Conservation (phyloP, 805 yeast genomes). For the Myxozyma melibiosi region DNA sequence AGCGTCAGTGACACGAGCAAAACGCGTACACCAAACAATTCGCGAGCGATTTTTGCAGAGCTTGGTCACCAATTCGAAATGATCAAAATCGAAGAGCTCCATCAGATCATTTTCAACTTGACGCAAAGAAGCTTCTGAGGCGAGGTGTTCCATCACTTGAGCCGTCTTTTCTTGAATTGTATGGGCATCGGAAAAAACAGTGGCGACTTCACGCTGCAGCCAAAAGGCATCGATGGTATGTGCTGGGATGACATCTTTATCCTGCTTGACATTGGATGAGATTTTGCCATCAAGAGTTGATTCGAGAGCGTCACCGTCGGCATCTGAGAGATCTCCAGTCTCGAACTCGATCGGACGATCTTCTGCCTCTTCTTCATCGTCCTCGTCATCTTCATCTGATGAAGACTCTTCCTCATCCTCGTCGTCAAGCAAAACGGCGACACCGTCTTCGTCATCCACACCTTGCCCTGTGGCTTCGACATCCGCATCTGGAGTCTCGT, state of each 20-base stretch:
- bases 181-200: conserved; percentile 46
- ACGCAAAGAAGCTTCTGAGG: conserved; percentile 45
- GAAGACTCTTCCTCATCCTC: conserved; percentile 42
- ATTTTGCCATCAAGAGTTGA: not conserved
- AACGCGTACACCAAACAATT: conserved; percentile 57
- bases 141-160: conserved; percentile 48
- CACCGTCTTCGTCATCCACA: conserved; percentile 47
- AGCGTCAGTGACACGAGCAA: conserved; percentile 45
- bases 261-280: conserved; percentile 4
- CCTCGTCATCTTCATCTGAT: conserved; percentile 40
- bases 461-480: conserved; percentile 27
- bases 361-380: conserved; percentile 37
- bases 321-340: conserved; percentile 37
- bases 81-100: conserved; percentile 54
- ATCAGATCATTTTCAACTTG: conserved; percentile 58
- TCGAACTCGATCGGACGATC: conserved; percentile 37
- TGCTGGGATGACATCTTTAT: conserved; percentile 40
- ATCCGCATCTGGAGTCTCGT: conserved; percentile 37
- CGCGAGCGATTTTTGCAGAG: conserved; percentile 55
- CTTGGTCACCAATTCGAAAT: conserved; percentile 52
- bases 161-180: conserved; percentile 47
- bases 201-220: conserved; percentile 55
- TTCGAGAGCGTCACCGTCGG: conserved; percentile 31
- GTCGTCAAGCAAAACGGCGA: conserved; percentile 50
- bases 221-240: conserved; percentile 53